Evolutionary conservation across 106 monocot species (phyloP), one percentile per base, ranked within the genome.

Genomic region (Dendrobium catenatum): DNA sequence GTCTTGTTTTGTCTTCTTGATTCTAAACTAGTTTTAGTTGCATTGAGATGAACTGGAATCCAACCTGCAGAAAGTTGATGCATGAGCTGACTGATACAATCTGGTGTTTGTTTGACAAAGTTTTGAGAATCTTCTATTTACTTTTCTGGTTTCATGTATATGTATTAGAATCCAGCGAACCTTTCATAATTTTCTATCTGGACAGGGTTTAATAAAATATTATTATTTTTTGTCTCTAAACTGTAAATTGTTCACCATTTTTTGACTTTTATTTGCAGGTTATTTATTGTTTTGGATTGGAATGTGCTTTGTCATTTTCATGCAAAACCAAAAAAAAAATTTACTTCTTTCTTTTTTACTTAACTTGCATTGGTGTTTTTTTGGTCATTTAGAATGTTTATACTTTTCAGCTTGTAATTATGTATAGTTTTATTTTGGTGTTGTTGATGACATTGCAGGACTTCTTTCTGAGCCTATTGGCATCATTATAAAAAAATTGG

Each of bases 381-480:
- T 33, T 33, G 13, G 29, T 70, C 1, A 68, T 68, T 7, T 37
- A 22, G 70, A 4, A 29, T 40, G 70, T 70, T 70, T 37, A 70
- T 70, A 70, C 11, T 37, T 33, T 70, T 70, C 29, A 15, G 70
- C 37, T 24, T 13, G 15, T 48, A 49, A 26, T 76, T 76, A 49
- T 48, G 20, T 13, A 22, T 3, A 49, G 11, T 49, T 26, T 49
- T 76, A 49, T 26, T 49, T 46, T 48, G 48, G 51, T 51, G 51
- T 76, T 11, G 76, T 42, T 49, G 13, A 46, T 76, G 9, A 51
- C 43, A 51, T n/a, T 85, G 70, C 86, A 92, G 92, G 86, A 29
- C 90, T 93, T 76, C 90, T 93, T 79, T 79, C 75, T 20, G 88
- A 86, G 75, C 85, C 89, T 24, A 84, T 89, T 48, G 67, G 73